Conservation (phyloP, 352 stramenopile species). For the Vaucheria bursata region DNA sequence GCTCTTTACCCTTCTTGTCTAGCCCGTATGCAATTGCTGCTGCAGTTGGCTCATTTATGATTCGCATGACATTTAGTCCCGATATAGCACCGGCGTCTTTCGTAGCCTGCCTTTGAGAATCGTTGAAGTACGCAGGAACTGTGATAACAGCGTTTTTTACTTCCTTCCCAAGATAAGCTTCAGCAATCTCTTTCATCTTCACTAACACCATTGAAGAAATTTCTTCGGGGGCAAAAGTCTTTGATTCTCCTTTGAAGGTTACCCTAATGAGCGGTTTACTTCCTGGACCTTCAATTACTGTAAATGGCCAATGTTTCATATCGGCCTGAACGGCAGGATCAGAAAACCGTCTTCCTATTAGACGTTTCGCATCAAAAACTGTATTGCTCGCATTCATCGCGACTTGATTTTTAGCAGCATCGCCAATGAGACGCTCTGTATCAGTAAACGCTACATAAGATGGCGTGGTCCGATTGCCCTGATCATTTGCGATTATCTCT, state of each 20-base stretch:
- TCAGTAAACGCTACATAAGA: constrained; percentile 91
- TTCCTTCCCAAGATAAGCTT: constrained; percentile 62
- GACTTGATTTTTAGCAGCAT: constrained; percentile 78
- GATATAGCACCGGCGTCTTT: constrained; percentile 64
- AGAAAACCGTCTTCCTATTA: constrained; percentile 61
- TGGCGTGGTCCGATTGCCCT: constrained; percentile 85
- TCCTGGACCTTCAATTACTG: constrained; percentile 53
- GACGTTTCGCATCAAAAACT: constrained; percentile 65
- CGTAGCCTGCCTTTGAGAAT: constrained; percentile 81
- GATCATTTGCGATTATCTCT: constrained; percentile 84
- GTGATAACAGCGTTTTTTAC: constrained; percentile 81
- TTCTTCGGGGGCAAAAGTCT: constrained; percentile 65
- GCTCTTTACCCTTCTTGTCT: constrained; percentile 78
- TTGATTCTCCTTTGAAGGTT: constrained; percentile 68
- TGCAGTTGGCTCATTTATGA: constrained; percentile 54
- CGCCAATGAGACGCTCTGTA: too few relatives aligned
- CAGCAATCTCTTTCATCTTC: constrained; percentile 69
- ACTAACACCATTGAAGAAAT: constrained; percentile 72
- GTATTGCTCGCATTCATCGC: constrained; percentile 78
- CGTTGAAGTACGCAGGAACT: constrained; percentile 88
- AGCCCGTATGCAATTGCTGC: constrained; percentile 92
- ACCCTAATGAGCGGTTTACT: constrained; percentile 70
- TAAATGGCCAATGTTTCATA: constrained; percentile 72
- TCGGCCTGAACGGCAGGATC: constrained; percentile 59
- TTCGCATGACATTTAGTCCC: constrained; percentile 79